A percentile compares a stretch with the other conserved stretches of the same genome.
These are phyloP conservation scores for Aspergillus leporis DNA, from an alignment of 495 filamentous ascomycete genomes.

Conservation along the genomic window DNA sequence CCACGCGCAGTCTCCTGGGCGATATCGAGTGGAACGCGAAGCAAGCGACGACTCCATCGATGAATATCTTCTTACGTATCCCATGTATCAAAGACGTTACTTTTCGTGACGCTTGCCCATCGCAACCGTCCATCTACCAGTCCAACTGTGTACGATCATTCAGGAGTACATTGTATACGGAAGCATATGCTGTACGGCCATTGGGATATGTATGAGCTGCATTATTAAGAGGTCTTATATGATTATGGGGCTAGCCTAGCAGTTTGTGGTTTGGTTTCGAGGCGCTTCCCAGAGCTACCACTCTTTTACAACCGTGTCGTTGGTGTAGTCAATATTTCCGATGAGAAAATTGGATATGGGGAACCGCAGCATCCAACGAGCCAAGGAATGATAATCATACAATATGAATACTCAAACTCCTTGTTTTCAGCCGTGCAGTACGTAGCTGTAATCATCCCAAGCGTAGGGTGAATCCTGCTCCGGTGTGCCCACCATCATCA, in stretches of 20 bases:
- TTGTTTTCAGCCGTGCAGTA: not conserved
- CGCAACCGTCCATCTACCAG: not conserved
- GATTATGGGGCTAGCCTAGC: not conserved
- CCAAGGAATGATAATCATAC: conserved; percentile 2
- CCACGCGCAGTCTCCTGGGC: not conserved
- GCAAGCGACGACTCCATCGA: conserved; percentile 21
- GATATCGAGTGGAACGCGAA: conserved; percentile 15
- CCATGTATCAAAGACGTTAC: conserved; percentile 20
- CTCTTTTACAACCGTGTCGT: not conserved
- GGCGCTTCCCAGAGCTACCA: not conserved
- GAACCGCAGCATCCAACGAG: not conserved
- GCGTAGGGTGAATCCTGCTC: conserved; percentile 79
- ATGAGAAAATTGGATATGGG: not conserved
- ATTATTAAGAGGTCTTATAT: not conserved
- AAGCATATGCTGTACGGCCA: not conserved
- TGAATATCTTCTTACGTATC: conserved; percentile 21
- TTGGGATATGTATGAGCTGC: not conserved
- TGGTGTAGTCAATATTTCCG: not conserved
- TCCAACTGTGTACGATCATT: conserved; percentile 13
- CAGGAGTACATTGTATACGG: not conserved
- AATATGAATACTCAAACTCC: not conserved
- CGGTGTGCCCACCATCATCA: conserved; percentile 70
- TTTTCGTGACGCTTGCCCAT: conserved; percentile 9
- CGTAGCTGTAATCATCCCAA: conserved; percentile 47
- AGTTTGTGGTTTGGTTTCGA: not conserved